Evolutionary conservation across 352 stramenopile genomes (phyloP).

Genomic region (Albugo candida): DNA sequence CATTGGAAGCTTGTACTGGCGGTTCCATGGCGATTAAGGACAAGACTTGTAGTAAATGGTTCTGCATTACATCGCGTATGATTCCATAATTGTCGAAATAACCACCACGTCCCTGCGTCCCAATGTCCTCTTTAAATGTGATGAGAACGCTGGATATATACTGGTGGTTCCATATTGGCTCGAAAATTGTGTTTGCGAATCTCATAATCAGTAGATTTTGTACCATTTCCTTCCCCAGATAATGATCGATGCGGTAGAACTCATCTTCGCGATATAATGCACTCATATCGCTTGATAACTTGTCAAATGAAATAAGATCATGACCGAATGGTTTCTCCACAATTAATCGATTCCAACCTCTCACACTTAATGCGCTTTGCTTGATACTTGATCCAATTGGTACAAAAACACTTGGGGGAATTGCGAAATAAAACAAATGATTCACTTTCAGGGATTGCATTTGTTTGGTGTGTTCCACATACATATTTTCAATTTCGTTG

Average conservation of each 20-base stretch:
- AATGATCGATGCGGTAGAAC: slow-evolving; percentile 96
- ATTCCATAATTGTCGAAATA: slow-evolving; percentile 98
- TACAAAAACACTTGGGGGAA: slow-evolving; percentile 92
- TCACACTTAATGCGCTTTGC: slow-evolving; percentile 63
- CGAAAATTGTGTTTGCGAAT: slow-evolving; percentile 95
- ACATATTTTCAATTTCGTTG: slow-evolving; percentile 39
- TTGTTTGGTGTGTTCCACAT: slow-evolving; percentile 15
- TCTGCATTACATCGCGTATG: slow-evolving; percentile 98
- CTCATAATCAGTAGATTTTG: slow-evolving; percentile 93
- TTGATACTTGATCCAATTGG: slow-evolving; percentile 87
- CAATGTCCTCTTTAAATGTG: slow-evolving; percentile 96
- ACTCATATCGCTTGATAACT: slow-evolving; percentile 78
- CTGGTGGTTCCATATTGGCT: slow-evolving; percentile 93
- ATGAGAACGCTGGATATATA: slow-evolving; percentile 92
- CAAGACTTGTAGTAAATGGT: slow-evolving; percentile 97
- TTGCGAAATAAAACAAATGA: slow-evolving; percentile 93
- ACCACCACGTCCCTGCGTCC: slow-evolving; percentile 86
- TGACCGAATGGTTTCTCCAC: slow-evolving; percentile 97
- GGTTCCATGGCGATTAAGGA: slow-evolving; percentile 94
- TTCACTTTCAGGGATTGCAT: slow-evolving; percentile 36
- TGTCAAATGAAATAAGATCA: slow-evolving; percentile 84
- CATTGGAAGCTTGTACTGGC: slow-evolving; percentile 62
- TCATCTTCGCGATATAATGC: slow-evolving; percentile 70
- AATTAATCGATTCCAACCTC: slow-evolving; percentile 91
- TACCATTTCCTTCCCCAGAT: slow-evolving; percentile 95